These are phyloP conservation scores for Trichodelitschia bisporula DNA, from an alignment of 495 filamentous ascomycete genomes.

Conservation along the genomic window DNA sequence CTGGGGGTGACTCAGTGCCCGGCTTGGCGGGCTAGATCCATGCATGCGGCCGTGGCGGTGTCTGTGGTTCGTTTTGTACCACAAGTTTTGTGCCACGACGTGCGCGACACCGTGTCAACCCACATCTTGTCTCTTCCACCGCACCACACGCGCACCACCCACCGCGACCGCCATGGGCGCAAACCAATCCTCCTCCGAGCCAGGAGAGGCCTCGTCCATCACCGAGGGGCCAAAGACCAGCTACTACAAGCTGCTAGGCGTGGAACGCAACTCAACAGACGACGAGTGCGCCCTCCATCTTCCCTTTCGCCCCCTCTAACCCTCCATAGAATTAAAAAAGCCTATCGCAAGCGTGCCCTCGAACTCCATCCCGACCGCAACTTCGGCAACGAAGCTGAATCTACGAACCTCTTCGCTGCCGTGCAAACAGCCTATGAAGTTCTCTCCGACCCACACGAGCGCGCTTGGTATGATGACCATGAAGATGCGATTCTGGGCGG, in stretches of 20 bases:
- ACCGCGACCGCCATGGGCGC: slow-evolving; percentile 39
- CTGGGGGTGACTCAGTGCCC: no score
- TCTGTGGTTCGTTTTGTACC: no score
- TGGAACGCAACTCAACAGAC: slow-evolving; percentile 43
- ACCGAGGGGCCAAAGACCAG: slow-evolving; percentile 34
- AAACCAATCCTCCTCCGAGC: slow-evolving; percentile 36
- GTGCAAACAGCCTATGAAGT: slow-evolving; percentile 86
- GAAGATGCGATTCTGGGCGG: slow-evolving; percentile 56
- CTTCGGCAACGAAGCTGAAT: slow-evolving; percentile 55
- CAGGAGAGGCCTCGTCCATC: slow-evolving; percentile 5
- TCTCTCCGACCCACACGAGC: slow-evolving; percentile 82
- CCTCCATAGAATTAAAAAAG: slow-evolving; percentile 57
- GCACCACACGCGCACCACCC: slow-evolving; percentile 1
- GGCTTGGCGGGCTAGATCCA: no score
- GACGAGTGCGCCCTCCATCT: slow-evolving; percentile 42
- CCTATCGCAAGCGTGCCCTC: slow-evolving; percentile 72
- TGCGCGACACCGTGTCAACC: background rate
- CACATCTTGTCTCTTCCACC: background rate
- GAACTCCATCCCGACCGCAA: slow-evolving; percentile 93
- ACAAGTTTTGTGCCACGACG: no score
- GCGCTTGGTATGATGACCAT: slow-evolving; percentile 94
- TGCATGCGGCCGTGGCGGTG: no score
- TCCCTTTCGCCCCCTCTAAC: slow-evolving; percentile 3
- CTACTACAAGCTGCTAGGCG: slow-evolving; percentile 73
- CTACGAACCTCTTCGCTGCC: slow-evolving; percentile 70